Evolutionary conservation across 352 stramenopile species (phyloP).

Genomic region (Peronospora belbahrii): DNA sequence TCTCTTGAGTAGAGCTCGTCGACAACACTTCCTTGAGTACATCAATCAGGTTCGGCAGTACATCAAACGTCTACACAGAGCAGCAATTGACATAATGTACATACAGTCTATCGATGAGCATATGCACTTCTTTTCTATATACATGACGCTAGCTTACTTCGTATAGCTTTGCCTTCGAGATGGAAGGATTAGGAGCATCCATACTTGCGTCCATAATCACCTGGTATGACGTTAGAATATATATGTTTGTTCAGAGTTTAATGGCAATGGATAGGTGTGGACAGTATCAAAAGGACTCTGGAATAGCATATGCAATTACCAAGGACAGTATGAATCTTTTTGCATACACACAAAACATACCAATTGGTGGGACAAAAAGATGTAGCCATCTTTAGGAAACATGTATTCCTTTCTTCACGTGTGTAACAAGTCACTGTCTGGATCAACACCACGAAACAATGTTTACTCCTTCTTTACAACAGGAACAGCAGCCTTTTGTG

Average conservation of each 20-base stretch:
- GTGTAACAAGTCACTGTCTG: constrained; percentile 2
- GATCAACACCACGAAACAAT: constrained; percentile 2
- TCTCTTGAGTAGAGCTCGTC: constrained; percentile 65
- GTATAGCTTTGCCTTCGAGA: constrained; percentile 64
- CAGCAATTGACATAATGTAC: neutral
- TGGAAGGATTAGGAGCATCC: constrained; percentile 25
- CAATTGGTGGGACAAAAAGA: constrained; percentile 41
- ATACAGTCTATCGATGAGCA: too few species aligned
- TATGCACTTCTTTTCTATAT: neutral
- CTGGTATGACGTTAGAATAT: too few species aligned
- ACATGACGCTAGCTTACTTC: constrained; percentile 26
- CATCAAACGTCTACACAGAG: constrained; percentile 52
- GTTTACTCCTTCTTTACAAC: constrained; percentile 68
- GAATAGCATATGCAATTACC: too few species aligned
- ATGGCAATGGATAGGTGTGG: constrained; percentile 7
- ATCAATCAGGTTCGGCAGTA: constrained; percentile 77
- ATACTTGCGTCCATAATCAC: constrained; percentile 23
- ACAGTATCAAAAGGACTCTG: too few species aligned
- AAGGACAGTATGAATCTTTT: too few species aligned
- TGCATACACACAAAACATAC: too few species aligned
- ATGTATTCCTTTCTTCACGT: constrained; percentile 21
- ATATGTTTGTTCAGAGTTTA: neutral
- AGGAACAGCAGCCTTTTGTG: constrained; percentile 32
- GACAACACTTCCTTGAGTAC: constrained; percentile 80
- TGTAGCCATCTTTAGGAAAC: constrained; percentile 26